These are phyloP conservation scores for Debaryomyces singareniensis DNA, from an alignment of 1,139 yeast genomes.

Conservation along the genomic window DNA sequence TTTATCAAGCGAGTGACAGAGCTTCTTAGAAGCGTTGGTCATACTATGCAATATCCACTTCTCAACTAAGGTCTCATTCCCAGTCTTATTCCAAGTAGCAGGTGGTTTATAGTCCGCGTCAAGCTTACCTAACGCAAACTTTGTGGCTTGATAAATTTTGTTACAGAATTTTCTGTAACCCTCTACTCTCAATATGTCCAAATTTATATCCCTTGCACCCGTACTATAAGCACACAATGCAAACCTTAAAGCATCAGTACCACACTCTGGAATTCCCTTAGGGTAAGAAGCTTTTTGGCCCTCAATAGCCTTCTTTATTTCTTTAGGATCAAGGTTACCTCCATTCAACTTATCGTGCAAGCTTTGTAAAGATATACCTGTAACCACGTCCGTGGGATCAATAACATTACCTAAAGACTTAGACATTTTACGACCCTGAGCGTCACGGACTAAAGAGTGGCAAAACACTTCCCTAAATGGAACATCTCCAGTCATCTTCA, in stretches of 20 bases:
- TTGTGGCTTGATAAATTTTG: slow-evolving; percentile 98
- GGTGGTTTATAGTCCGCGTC: slow-evolving; percentile 88
- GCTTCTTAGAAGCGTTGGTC: slow-evolving; percentile 59
- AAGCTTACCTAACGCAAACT: slow-evolving; percentile 88
- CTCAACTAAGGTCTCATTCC: slow-evolving; percentile 88
- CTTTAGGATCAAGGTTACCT: slow-evolving; percentile 90
- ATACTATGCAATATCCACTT: slow-evolving; percentile 93
- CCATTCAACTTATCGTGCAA: slow-evolving; percentile 69
- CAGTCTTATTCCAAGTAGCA: slow-evolving; percentile 52
- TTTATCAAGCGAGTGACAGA: slow-evolving; percentile 62
- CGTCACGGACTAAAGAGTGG: slow-evolving; percentile 96
- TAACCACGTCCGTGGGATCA: slow-evolving; percentile 91
- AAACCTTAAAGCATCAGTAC: slow-evolving; percentile 97
- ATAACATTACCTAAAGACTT: slow-evolving; percentile 94
- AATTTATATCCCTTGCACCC: slow-evolving; percentile 96
- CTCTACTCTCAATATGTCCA: slow-evolving; percentile 94
- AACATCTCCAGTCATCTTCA: slow-evolving; percentile 82
- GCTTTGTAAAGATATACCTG: slow-evolving; percentile 74
- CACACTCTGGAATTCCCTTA: slow-evolving; percentile 97
- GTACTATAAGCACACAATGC: slow-evolving; percentile 98
- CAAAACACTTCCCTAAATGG: slow-evolving; percentile 98
- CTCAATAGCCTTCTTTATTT: slow-evolving; percentile 76
- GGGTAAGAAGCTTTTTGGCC: slow-evolving; percentile 93
- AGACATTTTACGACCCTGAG: slow-evolving; percentile 99
- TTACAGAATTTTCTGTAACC: slow-evolving; percentile 99